Base-by-base conservation (phyloP, 805 yeast species). In the Metschnikowia kunwiensis region DNA sequence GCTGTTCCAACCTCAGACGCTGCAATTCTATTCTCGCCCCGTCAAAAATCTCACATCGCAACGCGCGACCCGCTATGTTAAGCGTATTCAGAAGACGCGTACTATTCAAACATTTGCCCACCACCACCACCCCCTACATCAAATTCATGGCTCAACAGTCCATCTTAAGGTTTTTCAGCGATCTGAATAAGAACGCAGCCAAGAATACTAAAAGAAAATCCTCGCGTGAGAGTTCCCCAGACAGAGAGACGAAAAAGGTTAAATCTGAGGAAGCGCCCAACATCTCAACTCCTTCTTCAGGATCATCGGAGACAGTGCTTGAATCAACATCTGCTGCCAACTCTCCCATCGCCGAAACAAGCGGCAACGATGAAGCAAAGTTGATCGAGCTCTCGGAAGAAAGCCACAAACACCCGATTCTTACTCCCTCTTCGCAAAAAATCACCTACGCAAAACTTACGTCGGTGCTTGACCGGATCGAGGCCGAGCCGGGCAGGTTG, bases 401-500 rank as follows among this genome's bases (percentile, higher is more conserved):
- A 24, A 27, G 21, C 8, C 38, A 34, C 32, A 33, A 43, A 15
- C 42, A 46, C 18, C 42, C 30, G 4, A 36, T 43, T 17, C 40
- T 41, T 11, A 11, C 42, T 3, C 27, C 33, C 3, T 14, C 26
- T 10, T 28, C 34, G 4, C 25, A 40, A 19, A 55, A 50, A 20
- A 55, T 66, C 15, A 57, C 61, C 2, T 68, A 65, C 42, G 51
- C 67, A 3, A 63, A 68, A 16, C 50, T 82, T 23, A 75, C 83
- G 17, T 73, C 74, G 5, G 75, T 85, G 4, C 91, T 91, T 62
- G 87, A 84, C 43, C 68, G 75, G 38, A 73, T 93, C 34, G 97
- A 89, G 54, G 61, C 72, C 1, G 94, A 88, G 21, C 71, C 96
- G 2, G 86, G 89, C 14, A 70, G 98, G 32, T 70, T 93, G 32